phyloP scores from a whole-genome alignment of 106 monocot genomes.

The Apostasia ramifera region DNA sequence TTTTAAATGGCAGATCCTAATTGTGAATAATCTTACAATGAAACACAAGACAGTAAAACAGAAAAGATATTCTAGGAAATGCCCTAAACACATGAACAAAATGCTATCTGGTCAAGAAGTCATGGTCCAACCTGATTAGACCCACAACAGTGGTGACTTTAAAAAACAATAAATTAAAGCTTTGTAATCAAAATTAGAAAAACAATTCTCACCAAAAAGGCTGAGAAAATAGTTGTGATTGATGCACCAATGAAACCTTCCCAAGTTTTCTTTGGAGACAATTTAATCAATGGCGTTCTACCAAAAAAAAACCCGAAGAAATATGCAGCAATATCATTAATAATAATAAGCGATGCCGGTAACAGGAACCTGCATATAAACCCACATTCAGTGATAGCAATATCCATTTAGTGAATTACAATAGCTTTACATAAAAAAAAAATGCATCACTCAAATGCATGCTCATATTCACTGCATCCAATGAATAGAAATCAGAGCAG shows the following conservation, averaged over 20 bases:
- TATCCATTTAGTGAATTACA: background rate
- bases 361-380: conserved; percentile 85
- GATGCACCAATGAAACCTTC: conserved; percentile 98
- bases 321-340: conserved; percentile 96
- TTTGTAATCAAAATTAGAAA: background rate
- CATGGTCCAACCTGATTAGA: no score
- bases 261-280: conserved; percentile 99
- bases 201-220: conserved; percentile 75
- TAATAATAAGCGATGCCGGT: conserved; percentile 87
- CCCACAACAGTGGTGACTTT: no score
- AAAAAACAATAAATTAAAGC: no score
- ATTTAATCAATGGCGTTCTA: conserved; percentile 83
- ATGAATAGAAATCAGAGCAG: no score
- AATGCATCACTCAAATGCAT: background rate
- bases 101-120: no score
- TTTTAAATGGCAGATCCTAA: no score
- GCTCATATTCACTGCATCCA: background rate
- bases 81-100: no score
- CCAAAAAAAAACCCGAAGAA: conserved; percentile 99
- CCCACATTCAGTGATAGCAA: background rate
- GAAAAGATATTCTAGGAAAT: no score
- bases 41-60: no score
- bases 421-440: background rate
- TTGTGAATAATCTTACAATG: no score
- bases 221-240: conserved; percentile 75